Evolutionary conservation across 768 basidiomycete genomes (phyloP).

Genomic region (Termitomyces sp.): DNA sequence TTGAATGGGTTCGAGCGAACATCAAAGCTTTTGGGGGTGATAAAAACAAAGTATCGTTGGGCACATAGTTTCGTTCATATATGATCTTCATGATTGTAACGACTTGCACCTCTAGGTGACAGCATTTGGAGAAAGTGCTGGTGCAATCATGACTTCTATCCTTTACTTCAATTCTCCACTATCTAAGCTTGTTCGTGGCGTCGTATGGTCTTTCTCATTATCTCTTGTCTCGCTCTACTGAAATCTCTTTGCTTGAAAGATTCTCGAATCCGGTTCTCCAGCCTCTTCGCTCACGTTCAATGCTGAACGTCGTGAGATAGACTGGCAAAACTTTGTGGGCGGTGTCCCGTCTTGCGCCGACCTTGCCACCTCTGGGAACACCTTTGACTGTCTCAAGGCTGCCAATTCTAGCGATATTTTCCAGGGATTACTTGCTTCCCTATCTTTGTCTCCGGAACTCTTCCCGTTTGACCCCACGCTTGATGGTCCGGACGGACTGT

Average conservation of each 20-base stretch:
- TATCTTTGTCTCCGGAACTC: constrained; percentile 15
- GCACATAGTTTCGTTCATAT: background rate
- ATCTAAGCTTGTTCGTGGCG: constrained; percentile 19
- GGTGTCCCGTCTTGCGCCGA: constrained; percentile 22
- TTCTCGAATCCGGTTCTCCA: constrained; percentile 36
- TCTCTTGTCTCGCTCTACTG: background rate
- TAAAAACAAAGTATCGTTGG: constrained; percentile 25
- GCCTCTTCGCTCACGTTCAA: constrained; percentile 22
- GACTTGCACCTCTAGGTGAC: background rate
- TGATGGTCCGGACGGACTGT: constrained; percentile 33
- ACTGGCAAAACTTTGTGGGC: constrained; percentile 24
- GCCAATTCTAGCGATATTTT: constrained; percentile 24
- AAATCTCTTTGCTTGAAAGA: constrained; percentile 17
- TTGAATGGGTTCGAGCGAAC: constrained; percentile 47
- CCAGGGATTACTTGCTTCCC: constrained; percentile 18
- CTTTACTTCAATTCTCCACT: background rate
- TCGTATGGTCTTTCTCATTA: constrained; percentile 17
- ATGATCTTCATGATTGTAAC: background rate
- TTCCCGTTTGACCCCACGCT: constrained; percentile 33
- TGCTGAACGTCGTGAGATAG: constrained; percentile 21
- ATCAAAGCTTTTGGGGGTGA: constrained; percentile 54
- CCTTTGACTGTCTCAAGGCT: constrained; percentile 23
- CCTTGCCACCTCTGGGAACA: constrained; percentile 21
- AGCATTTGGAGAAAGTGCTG: background rate
- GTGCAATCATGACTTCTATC: background rate